Conservation (phyloP, 345 rosid species). For the Populus euphratica region DNA sequence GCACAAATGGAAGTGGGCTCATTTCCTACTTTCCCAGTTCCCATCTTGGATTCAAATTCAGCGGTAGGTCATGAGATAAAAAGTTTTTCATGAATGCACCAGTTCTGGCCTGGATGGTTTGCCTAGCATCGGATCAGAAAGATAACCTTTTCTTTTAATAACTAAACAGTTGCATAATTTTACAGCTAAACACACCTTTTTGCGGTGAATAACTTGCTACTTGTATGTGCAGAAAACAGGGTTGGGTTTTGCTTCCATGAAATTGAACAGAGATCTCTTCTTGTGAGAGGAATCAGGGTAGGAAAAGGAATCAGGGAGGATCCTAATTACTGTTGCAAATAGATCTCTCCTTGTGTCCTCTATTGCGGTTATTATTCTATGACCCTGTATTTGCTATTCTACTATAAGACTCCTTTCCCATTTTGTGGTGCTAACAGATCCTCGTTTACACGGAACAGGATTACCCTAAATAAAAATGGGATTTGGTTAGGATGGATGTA, state of each 20-base stretch:
- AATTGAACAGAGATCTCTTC: not conserved
- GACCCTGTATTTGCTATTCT: not conserved
- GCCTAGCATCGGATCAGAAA: no score
- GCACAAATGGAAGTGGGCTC: not conserved
- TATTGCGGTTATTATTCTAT: not conserved
- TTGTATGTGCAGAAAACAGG: not conserved
- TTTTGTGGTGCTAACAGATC: not conserved
- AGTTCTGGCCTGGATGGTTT: no score
- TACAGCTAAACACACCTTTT: not conserved
- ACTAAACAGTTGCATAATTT: not conserved
- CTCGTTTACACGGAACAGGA: not conserved
- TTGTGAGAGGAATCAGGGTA: no score
- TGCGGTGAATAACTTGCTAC: not conserved
- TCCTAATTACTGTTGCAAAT: not conserved
- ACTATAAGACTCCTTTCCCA: not conserved
- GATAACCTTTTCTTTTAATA: no score
- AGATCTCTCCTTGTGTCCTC: not conserved
- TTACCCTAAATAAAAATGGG: not conserved
- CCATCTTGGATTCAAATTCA: not conserved
- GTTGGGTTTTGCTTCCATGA: not conserved
- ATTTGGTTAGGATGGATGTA: not conserved
- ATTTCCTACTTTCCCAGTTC: not conserved
- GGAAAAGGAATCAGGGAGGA: not conserved
- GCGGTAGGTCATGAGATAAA: not conserved
- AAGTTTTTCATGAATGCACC: not conserved